Percentiles rank a stretch among this genome's conserved stretches.
Evolutionary conservation across 352 stramenopile genomes (phyloP).

Genomic region (Pythium diclinum): DNA sequence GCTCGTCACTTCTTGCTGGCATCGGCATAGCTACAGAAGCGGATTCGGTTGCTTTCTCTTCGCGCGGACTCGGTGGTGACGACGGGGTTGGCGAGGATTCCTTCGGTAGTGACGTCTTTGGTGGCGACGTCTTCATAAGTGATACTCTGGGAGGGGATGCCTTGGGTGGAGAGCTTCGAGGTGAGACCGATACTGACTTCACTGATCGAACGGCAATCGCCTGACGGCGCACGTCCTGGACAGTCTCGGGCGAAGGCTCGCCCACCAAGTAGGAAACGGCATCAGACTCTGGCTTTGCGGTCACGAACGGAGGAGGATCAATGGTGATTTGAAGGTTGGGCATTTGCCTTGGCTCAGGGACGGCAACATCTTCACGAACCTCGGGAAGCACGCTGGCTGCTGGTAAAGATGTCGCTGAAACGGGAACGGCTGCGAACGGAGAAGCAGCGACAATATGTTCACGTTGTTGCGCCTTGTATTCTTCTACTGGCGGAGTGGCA

Average conservation of each 20-base stretch:
- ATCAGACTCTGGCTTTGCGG: background rate
- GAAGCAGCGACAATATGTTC: too few species aligned
- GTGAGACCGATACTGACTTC: constrained; percentile 13
- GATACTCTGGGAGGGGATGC: constrained; percentile 9
- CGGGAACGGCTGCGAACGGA: too few species aligned
- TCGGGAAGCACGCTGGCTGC: too few species aligned
- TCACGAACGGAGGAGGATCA: background rate
- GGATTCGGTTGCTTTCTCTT: background rate
- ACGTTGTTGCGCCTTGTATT: too few species aligned
- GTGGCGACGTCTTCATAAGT: background rate
- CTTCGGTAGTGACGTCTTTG: background rate
- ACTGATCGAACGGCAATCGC: constrained; percentile 11
- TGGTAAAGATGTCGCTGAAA: too few species aligned
- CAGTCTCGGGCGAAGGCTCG: constrained; percentile 10
- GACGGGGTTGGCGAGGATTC: background rate
- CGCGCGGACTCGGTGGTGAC: background rate
- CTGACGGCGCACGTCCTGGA: constrained; percentile 13
- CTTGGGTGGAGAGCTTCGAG: constrained; percentile 6
- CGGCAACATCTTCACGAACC: background rate
- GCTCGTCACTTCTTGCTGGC: background rate
- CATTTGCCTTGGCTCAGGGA: background rate
- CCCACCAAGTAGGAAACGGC: background rate
- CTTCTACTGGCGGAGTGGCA: too few species aligned
- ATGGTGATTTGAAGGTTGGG: background rate
- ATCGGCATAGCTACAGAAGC: background rate